Evolutionary conservation across 139 green algal species (phyloP), one percentile per base, ranked within the genome.

Genomic region (Chara braunii): DNA sequence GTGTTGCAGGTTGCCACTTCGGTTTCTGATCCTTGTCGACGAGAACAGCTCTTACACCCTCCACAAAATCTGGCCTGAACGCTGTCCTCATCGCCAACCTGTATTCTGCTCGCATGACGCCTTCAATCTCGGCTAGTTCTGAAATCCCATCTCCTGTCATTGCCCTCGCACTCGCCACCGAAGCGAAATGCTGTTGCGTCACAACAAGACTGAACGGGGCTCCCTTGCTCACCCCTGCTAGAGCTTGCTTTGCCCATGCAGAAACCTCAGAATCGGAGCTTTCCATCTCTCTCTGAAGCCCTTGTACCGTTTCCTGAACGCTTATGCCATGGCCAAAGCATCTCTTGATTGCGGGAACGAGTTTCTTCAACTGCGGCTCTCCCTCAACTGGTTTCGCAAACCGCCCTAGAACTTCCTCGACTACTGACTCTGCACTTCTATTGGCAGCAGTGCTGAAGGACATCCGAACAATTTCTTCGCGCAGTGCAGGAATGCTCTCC

Each of bases 1-100:
- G 40, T 18, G 40, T 48, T 18, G 40, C 18, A 18, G 40, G 40
- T 18, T 48, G 40, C 40, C 40, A 48, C 40, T 18, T 18, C 18
- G 40, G 40, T 48, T 48, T 48, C 53, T 72, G 61, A 43, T 72
- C 63, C 29, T 72, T 72, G 34, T 72, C 63, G 6, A 74, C 50
- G 9, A 74, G 45, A 18, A 70, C 65, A 3, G 65, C 65, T 31
- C 65, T 24, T 11, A 74, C 65, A 24, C 65, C 65, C 65, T 74
- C 65, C 23, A 74, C 32, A 23, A 74, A 74, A 37, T 74, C 65
- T 7, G 12, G 24, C 9, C 65, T 34, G 7, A 22, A 22, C 7
- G 65, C 22, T 7, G 44, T 72, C 11, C 54, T 55, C 34, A 54
- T 18, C 26, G 65, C 65, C 22, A 74, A 33, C 30, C 54, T 55